phyloP scores from a whole-genome alignment of 345 rosid species.

The Aquilaria yunnanensis region DNA sequence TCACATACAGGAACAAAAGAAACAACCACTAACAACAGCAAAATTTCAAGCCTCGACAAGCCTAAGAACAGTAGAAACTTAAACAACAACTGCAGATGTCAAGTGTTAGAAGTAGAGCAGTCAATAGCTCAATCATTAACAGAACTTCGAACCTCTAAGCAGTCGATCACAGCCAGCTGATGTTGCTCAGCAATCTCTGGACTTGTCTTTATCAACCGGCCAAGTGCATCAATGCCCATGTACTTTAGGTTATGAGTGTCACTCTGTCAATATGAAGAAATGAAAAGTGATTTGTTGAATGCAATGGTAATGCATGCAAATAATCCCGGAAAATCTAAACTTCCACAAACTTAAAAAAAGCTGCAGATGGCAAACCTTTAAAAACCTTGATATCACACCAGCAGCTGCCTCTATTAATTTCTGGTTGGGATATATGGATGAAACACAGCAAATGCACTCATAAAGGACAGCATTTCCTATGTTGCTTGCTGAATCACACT shows the following conservation, averaged over 20 bases:
- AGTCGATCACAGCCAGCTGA: constrained; percentile 96
- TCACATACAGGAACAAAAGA: too few relatives aligned
- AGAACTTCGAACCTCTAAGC: constrained; percentile 80
- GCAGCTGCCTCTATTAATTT: constrained; percentile 91
- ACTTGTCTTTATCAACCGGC: constrained; percentile 79
- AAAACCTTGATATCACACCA: constrained; percentile 72
- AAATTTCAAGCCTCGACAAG: too few relatives aligned
- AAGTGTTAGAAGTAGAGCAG: too few relatives aligned
- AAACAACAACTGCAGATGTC: too few relatives aligned
- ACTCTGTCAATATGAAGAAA: constrained; percentile 52
- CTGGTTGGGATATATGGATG: constrained; percentile 74
- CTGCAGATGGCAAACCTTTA: constrained; percentile 56
- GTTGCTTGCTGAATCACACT: constrained; percentile 81
- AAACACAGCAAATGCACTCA: constrained; percentile 89
- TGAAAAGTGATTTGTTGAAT: neutral
- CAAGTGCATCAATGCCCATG: constrained; percentile 96
- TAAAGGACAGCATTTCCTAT: constrained; percentile 93
- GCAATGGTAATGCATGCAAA: neutral
- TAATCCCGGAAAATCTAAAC: neutral
- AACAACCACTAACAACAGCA: too few relatives aligned
- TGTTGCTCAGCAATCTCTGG: constrained; percentile 98
- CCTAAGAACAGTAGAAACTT: too few relatives aligned
- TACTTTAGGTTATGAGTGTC: constrained; percentile 93
- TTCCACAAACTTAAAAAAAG: constrained; percentile 11
- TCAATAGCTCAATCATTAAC: neutral